Percentiles rank a stretch among this genome's conserved stretches.
Evolutionary conservation across 495 filamentous ascomycete genomes (phyloP).

Genomic region (Letharia columbiana): DNA sequence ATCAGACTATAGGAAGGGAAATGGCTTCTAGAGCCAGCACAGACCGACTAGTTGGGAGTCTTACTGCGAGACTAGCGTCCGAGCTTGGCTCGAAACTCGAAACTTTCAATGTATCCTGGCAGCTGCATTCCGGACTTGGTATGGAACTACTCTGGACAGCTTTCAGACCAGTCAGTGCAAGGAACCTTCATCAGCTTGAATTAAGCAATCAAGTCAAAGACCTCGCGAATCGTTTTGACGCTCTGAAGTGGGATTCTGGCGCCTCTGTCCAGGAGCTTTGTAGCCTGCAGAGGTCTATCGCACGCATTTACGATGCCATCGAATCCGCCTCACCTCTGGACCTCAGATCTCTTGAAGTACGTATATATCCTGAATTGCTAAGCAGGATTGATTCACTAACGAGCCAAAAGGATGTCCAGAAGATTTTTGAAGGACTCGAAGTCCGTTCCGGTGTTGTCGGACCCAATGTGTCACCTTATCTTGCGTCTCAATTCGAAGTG

Average conservation of each 20-base stretch:
- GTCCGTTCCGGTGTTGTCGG: conserved; percentile 12
- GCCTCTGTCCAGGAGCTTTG: conserved; percentile 37
- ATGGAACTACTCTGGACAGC: conserved; percentile 79
- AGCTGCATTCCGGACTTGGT: conserved; percentile 63
- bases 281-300: conserved; percentile 36
- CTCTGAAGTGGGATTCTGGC: conserved; percentile 37
- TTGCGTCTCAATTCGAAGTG: conserved; percentile 21
- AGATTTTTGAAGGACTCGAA: conserved; percentile 24
- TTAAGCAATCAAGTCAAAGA: conserved; percentile 52
- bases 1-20: conserved; percentile 39
- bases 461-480: conserved; percentile 13
- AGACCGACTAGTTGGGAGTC: neutral
- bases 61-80: conserved; percentile 28
- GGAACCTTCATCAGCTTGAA: conserved; percentile 41
- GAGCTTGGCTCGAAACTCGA: conserved; percentile 36
- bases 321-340: neutral
- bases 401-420: conserved; percentile 18
- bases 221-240: conserved; percentile 69
- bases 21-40: conserved; percentile 25
- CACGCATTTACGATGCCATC: conserved; percentile 6
- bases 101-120: conserved; percentile 42
- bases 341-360: neutral
- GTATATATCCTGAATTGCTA: neutral
- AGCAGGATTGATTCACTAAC: conserved; percentile 19
- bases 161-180: conserved; percentile 57